Base-by-base conservation (phyloP, 495 filamentous ascomycete genomes). In the Aspergillus cristatus region DNA sequence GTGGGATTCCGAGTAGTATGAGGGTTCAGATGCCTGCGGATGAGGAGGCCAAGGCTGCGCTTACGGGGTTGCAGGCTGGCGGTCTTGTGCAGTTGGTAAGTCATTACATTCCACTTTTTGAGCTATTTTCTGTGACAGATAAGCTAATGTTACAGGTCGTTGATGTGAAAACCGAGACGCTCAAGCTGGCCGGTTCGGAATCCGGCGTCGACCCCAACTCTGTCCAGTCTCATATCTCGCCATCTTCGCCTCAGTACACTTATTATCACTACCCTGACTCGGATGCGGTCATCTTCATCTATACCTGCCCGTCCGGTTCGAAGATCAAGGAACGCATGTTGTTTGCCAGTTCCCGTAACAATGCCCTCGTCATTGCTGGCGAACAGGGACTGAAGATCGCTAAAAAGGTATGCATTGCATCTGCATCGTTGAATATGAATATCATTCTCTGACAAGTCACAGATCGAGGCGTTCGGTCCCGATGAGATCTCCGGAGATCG, bases 281-380 rank as follows among this genome's bases (percentile, higher is more conserved):
- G 35, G 72, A 77, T 5, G 72, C 79, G 4, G 71, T 97, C 22
- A 70, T 96, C 18, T 98, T 97, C 67, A 80, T 97, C 51, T 97
- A 95, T 61, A 95, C 88, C 6, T 96, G 90, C 51, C 91, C 91
- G 3, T 69, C 73, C 2, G 75, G 63, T 3, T 76, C 79, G 0
- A 84, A 82, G 47, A 84, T 97, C 65, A 94, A 87, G 62, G 86
- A 87, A 56, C 78, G 87, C 35, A 98, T 98, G 91, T 64, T 97
- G 46, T 94, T 96, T 57, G 86, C 93, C 22, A 79, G 85, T 24
- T 84, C 84, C 47, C 84, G 86, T 53, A 72, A 74, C 20, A 75
- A 74, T 25, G 84, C 86, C 6, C 65, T 93, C 29, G 54, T 65
- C 12, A 51, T 86, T 20, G 86, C 84, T 42, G 69, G 67, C 28